These are phyloP conservation scores for Coffea canephora DNA, from an alignment of 257 asterid genomes.

Conservation along the genomic window DNA sequence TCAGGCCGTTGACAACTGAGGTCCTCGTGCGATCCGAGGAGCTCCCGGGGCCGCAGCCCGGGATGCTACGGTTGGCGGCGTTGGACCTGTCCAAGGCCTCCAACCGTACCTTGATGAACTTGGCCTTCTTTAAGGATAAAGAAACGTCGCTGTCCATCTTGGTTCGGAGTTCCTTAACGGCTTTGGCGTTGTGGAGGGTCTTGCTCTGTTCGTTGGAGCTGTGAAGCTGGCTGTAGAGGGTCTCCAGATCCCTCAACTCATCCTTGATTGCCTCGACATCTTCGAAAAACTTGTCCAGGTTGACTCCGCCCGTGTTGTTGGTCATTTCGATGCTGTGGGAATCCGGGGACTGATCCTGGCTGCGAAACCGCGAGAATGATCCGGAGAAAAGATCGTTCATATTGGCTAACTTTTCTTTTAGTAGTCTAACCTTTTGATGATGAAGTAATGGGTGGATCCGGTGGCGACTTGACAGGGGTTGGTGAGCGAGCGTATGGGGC, in stretches of 20 bases:
- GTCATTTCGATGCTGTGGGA: slow-evolving; percentile 44
- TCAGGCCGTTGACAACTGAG: slow-evolving; percentile 40
- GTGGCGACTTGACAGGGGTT: not conserved
- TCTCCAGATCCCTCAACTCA: slow-evolving; percentile 57
- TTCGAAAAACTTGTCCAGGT: slow-evolving; percentile 64
- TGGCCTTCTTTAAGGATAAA: slow-evolving; percentile 32
- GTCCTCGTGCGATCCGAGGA: slow-evolving; percentile 43
- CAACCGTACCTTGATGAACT: slow-evolving; percentile 35
- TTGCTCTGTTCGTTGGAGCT: slow-evolving; percentile 54
- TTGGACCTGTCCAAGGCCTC: slow-evolving; percentile 40
- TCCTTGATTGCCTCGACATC: slow-evolving; percentile 68
- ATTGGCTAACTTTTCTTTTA: not conserved
- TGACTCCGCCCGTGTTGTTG: slow-evolving; percentile 40
- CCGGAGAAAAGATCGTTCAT: slow-evolving; percentile 79
- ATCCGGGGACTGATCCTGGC: slow-evolving; percentile 40
- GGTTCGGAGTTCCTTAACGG: slow-evolving; percentile 36
- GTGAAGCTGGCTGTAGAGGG: slow-evolving; percentile 51
- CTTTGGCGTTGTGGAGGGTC: slow-evolving; percentile 44
- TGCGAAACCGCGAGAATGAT: slow-evolving; percentile 57
- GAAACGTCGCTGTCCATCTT: slow-evolving; percentile 42
- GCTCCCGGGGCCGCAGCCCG: slow-evolving; percentile 47
- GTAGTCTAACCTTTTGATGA: not conserved
- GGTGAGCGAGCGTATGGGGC: slow-evolving; percentile 9
- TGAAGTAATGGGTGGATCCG: not conserved
- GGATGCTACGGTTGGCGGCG: slow-evolving; percentile 34